Base-by-base conservation (phyloP, 371 early-diverging fungal genomes). In the Mortierella sp. region DNA sequence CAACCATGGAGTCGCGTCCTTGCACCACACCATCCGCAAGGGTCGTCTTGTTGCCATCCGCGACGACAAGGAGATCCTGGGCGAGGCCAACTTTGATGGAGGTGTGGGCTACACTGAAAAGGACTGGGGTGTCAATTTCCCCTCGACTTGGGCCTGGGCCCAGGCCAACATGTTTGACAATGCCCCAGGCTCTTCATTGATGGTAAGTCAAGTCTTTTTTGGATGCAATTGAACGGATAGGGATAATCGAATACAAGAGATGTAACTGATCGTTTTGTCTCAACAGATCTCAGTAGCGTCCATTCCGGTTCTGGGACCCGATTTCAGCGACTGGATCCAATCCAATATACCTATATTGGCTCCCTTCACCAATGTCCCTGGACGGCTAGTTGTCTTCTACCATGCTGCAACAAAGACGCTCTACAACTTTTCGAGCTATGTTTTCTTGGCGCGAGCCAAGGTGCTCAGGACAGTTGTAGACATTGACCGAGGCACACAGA, bases 51-150 rank as follows among this genome's bases (percentile, higher is more conserved):
- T 81, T 22, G 68, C 69, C 16, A 40, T 76, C 13, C 22, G 45
- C 16, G 71, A 31, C 11, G 47, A 77, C 19, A 58, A 26, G 1
- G 26, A 26, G 41, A 43, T 64, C 26, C 52, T 67, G 24, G 45
- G 61, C 16, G 68, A 58, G 31, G 40, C 50, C 8, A 41, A 37
- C 11, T 70, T 68, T 24, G 75, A 85, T 39, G 80, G 76, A 29
- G 86, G 86, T 22, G 65, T 70, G 2, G 87, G 87, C 3, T 86
- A 86, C 47, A 85, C 64, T 22, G 86, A 86, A 45, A 86, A 86
- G 61, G 87, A 86, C 69, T 86, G 86, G 77, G 87, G 87, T 26
- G 65, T 73, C 68, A 85, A 86, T 67, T 86, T 86, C 68, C 87
- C 87, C 4, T 70, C 87, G 29, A 80, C 70, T 9, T 87, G 86